Percentiles rank a stretch among this genome's conserved stretches.
Evolutionary conservation across 257 asterid genomes (phyloP).

Genomic region (Voacanga thouarsii): DNA sequence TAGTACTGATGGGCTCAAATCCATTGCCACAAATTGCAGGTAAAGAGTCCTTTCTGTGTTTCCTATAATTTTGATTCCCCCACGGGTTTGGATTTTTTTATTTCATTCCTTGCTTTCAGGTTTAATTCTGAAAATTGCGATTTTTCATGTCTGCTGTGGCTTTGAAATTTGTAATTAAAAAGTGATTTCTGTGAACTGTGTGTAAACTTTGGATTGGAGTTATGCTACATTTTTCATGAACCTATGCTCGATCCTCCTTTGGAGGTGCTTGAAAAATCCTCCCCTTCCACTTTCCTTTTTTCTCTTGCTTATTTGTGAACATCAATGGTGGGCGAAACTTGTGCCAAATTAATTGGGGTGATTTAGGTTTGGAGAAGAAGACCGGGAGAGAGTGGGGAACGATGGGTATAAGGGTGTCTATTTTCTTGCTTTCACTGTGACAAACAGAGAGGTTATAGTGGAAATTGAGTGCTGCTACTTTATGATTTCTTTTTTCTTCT

Average conservation of each 20-base stretch:
- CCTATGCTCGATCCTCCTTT: neutral
- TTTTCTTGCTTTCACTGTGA: constrained; percentile 17
- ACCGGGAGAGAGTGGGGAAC: constrained; percentile 6
- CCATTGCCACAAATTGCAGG: constrained; percentile 78
- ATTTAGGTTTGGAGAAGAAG: constrained; percentile 3
- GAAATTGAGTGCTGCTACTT: constrained; percentile 45
- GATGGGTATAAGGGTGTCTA: neutral
- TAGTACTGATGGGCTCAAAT: constrained; percentile 63
- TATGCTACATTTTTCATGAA: neutral
- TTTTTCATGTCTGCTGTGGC: neutral
- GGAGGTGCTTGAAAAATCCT: neutral
- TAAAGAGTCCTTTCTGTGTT: constrained; percentile 16
- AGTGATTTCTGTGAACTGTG: neutral
- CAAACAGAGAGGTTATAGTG: constrained; percentile 32
- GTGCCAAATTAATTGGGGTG: neutral
- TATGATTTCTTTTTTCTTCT: constrained; percentile 29
- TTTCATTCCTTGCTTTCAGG: neutral
- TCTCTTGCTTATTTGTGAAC: neutral
- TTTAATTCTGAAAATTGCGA: neutral
- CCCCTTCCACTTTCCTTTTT: neutral
- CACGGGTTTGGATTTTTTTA: neutral
- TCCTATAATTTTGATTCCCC: constrained; percentile 7
- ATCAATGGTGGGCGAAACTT: neutral
- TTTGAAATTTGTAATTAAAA: neutral
- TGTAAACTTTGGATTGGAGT: neutral